phyloP scores from a whole-genome alignment of 2,329 filamentous ascomycete species.

The Dissoconium aciculare region DNA sequence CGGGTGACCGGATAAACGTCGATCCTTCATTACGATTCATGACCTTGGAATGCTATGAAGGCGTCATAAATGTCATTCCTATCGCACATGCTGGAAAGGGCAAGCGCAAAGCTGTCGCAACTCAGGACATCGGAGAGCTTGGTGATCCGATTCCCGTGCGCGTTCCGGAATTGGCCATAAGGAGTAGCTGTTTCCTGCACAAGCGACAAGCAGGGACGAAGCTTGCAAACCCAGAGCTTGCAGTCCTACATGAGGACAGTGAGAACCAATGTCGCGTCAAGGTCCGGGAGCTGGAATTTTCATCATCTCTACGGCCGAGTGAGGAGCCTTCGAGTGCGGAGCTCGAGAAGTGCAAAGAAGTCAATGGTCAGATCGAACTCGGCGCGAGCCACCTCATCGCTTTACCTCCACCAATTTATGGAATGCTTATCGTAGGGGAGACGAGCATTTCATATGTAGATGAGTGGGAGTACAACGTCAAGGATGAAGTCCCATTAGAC shows the following conservation, averaged over 20 bases:
- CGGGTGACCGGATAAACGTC: slow-evolving; percentile 66
- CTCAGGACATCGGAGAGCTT: slow-evolving; percentile 40
- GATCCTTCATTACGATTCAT: slow-evolving; percentile 62
- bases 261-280: slow-evolving; percentile 40
- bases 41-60: slow-evolving; percentile 54
- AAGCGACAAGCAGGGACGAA: slow-evolving; percentile 28
- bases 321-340: slow-evolving; percentile 37
- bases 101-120: slow-evolving; percentile 25
- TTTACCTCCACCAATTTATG: slow-evolving; percentile 41
- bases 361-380: slow-evolving; percentile 38
- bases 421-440: slow-evolving; percentile 35
- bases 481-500: slow-evolving; percentile 48
- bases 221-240: slow-evolving; percentile 43
- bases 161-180: slow-evolving; percentile 51
- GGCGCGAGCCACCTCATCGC: slow-evolving; percentile 49
- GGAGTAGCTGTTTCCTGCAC: slow-evolving; percentile 51
- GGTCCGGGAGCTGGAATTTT: slow-evolving; percentile 40
- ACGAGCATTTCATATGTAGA: slow-evolving; percentile 77
- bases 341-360: slow-evolving; percentile 34
- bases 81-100: slow-evolving; percentile 41
- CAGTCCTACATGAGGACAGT: slow-evolving; percentile 50
- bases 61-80: slow-evolving; percentile 49
- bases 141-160: slow-evolving; percentile 47
- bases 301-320: slow-evolving; percentile 27
- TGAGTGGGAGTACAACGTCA: slow-evolving; percentile 50